Evolutionary conservation across 176 grass and related monocot species (phyloP), one percentile per base, ranked within the genome.

Genomic region (Rhynchospora breviuscula): DNA sequence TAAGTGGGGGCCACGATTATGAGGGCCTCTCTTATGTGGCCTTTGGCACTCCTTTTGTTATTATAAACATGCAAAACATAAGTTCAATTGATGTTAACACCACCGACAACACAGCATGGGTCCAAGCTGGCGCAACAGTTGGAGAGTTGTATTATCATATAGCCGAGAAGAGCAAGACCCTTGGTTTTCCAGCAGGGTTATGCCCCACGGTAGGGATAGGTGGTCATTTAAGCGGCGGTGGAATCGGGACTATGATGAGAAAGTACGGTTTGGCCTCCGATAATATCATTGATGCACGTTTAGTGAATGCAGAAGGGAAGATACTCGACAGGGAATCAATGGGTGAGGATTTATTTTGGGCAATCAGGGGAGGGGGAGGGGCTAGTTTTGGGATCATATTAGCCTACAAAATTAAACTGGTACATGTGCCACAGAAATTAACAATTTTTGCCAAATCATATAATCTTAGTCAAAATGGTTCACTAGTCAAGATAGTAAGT

Each of bases 331-430:
- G 79, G 67, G 47, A 78, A 74, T 78, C 78, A 26, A 89, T 89
- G 88, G 84, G 88, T 18, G 88, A 86, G 58, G 84, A 83, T 68
- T 43, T 62, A 13, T 89, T 89, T 75, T 89, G 88, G 84, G 88
- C 88, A 57, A 68, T 89, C 18, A 85, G 78, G 62, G 87, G 88
- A 25, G 88, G 88, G 7, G 84, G 84, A 6, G 83, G 53, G 1
- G 88, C 79, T 35, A 89, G 87, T 77, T 89, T 89, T 72, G 88
- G 79, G 33, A 67, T 89, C 68, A 63, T 86, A 53, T 53, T 89
- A 19, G 12, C 84, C 53, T 89, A 78, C 33, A 78, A 86, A 81
- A 70, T 89, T 85, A 83, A 44, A 62, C 35, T 86, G 57, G 84
- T 79, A 2, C 3, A 74, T 25, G 88, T 89, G 19, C 88, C 84